Evolutionary conservation across 192 early-diverging fungal genomes (phyloP).

Genomic region (Funneliformis mosseae): DNA sequence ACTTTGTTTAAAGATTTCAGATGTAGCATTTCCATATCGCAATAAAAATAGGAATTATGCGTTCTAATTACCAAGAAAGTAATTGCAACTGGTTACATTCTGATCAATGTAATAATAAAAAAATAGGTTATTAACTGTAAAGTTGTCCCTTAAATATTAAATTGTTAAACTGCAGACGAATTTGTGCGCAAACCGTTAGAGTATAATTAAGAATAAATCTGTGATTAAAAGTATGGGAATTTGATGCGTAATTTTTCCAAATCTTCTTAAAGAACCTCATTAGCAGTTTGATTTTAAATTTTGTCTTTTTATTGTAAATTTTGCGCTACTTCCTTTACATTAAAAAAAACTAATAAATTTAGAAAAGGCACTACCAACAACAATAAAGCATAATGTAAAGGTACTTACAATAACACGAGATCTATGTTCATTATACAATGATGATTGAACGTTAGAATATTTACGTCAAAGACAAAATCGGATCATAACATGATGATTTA

Average conservation of each 20-base stretch:
- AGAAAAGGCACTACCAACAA: background rate
- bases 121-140: background rate
- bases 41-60: conserved; percentile 55
- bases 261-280: conserved; percentile 13
- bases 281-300: background rate
- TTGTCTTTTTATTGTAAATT: background rate
- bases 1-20: conserved; percentile 13
- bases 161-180: background rate
- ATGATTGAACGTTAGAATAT: conserved; percentile 11
- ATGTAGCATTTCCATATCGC: conserved; percentile 59
- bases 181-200: no score
- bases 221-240: conserved; percentile 13
- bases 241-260: conserved; percentile 8
- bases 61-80: conserved; percentile 51
- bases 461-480: conserved; percentile 11
- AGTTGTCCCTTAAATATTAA: background rate
- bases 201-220: no score
- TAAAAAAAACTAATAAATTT: background rate
- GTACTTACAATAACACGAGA: conserved; percentile 14
- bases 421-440: conserved; percentile 18
- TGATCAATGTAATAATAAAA: background rate
- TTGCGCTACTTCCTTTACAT: background rate
- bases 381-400: background rate
- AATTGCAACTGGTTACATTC: conserved; percentile 37
- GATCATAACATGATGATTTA: conserved; percentile 13